These are phyloP conservation scores for Lachnellula hyalina DNA, from an alignment of 2,329 filamentous ascomycete species.

Conservation along the genomic window DNA sequence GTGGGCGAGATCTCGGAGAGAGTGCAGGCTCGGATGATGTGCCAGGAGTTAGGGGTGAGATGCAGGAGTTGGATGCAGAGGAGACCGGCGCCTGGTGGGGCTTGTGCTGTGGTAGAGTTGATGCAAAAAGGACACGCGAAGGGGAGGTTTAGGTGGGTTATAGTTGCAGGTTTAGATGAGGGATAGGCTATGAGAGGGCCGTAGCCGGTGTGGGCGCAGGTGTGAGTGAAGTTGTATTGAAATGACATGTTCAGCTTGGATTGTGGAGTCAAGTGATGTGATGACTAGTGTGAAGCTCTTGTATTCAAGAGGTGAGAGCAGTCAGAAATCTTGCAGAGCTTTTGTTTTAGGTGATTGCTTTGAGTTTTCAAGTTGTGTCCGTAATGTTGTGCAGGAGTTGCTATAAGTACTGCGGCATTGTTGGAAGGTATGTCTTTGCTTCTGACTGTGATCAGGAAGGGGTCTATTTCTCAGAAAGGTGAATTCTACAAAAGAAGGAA, in stretches of 20 bases:
- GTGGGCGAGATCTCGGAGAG: constrained; percentile 3
- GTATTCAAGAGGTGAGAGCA: background rate
- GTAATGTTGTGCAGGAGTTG: too few relatives aligned
- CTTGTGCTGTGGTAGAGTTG: too few relatives aligned
- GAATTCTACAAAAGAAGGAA: too few relatives aligned
- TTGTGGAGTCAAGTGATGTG: background rate
- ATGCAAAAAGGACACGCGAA: constrained; percentile 19
- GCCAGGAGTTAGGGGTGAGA: constrained; percentile 6
- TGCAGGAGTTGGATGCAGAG: constrained; percentile 5
- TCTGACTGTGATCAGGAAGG: too few relatives aligned
- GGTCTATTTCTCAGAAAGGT: too few relatives aligned
- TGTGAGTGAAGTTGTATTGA: constrained; percentile 16
- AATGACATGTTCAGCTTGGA: constrained; percentile 5
- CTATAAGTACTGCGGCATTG: too few relatives aligned
- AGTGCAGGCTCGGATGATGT: constrained; percentile 5
- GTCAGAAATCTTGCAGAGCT: background rate
- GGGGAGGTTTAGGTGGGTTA: constrained; percentile 1
- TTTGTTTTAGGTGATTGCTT: background rate
- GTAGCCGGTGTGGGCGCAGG: constrained; percentile 14
- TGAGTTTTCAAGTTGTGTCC: background rate
- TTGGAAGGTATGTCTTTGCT: too few relatives aligned
- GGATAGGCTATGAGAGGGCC: constrained; percentile 5
- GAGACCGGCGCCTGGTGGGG: constrained; percentile 7
- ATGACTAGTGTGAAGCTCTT: background rate
- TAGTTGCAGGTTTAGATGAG: background rate